Percentiles rank a stretch among this genome's conserved stretches.
phyloP scores from a whole-genome alignment of 2,329 filamentous ascomycete species.

The Periconia digitata region DNA sequence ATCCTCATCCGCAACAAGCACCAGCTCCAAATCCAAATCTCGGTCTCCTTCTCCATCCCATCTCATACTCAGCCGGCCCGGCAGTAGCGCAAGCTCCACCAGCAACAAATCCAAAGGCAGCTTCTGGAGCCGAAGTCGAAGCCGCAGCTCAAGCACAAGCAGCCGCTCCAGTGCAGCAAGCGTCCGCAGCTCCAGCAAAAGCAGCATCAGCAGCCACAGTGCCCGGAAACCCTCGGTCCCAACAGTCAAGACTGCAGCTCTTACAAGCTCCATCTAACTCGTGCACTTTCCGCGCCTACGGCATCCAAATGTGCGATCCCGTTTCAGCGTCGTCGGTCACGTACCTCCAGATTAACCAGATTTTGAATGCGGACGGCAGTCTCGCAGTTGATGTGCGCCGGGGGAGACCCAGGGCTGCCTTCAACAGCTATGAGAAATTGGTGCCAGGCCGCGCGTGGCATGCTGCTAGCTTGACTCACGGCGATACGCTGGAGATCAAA shows the following conservation, averaged over 20 bases:
- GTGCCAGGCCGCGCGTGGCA: not conserved
- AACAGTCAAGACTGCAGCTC: not conserved
- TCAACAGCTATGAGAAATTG: conserved; percentile 8
- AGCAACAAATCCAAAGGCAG: conserved; percentile 2
- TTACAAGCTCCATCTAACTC: not conserved
- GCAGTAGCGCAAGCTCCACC: conserved; percentile 2
- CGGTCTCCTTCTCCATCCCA: not conserved
- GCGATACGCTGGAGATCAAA: not conserved
- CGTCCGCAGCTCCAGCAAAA: not conserved
- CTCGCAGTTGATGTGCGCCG: conserved; percentile 1
- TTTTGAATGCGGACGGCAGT: conserved; percentile 1
- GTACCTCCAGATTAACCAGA: conserved; percentile 10
- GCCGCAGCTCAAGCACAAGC: conserved; percentile 1
- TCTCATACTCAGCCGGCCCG: conserved; percentile 1
- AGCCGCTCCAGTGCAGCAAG: conserved; percentile 1
- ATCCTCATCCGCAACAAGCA: not conserved
- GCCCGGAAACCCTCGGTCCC: conserved; percentile 2
- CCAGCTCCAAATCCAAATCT: not conserved
- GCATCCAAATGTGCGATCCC: conserved; percentile 6
- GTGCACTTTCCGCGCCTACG: conserved; percentile 9
- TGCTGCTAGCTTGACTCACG: not conserved
- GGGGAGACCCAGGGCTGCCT: conserved; percentile 1
- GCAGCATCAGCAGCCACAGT: not conserved
- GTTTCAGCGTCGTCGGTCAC: conserved; percentile 2
- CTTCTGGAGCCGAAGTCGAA: conserved; percentile 6